Base-by-base conservation (phyloP, 257 asterid genomes). In the Solanum dulcamara region DNA sequence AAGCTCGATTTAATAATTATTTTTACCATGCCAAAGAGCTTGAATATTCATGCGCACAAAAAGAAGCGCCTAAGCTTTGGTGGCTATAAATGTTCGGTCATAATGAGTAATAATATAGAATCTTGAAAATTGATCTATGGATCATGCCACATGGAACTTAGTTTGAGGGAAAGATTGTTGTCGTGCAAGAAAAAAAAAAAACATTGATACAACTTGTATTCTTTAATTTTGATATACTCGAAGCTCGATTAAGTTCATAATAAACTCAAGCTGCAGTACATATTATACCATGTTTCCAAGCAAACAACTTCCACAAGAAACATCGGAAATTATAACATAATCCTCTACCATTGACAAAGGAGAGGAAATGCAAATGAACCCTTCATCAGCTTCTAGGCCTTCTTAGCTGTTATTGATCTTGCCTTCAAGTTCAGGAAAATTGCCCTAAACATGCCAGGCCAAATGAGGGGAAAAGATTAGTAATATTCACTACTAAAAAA, bases 381-480 rank as follows among this genome's bases (percentile, higher is more conserved):
- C 64, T 75, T 44, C 66, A 28, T 77, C 62, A 64, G 53, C 62
- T 38, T 86, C 38, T 55, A 86, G 44, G 59, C 85, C 88, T 86
- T 86, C 85, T 84, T 88, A 7, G 82, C 38, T 10, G 86, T 59
- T 37, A 74, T 33, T 9, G 90, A 86, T 88, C 89, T 88, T 60
- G 90, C 90, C 71, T 86, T 88, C 89, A 88, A 77, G 44, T 88
- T 88, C 35, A 88, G 80, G 80, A 88, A 88, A 24, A 88, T 84
- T 33, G 90, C 90, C 89, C 90, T 88, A 74, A 18, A 42, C 64
- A 12, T 51, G 32, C 37, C 42, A 70, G 17, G 17, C 13, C 75
- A 38, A 55, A 71, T 24, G 32, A 46, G 51, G 28, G 37, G 2
- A 38, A 70, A 38, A 22, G 2, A 83, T 53, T 24, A 53, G 33